These are phyloP conservation scores for Hypoxylon sp. DNA, from an alignment of 2,329 filamentous ascomycete species.

Conservation along the genomic window DNA sequence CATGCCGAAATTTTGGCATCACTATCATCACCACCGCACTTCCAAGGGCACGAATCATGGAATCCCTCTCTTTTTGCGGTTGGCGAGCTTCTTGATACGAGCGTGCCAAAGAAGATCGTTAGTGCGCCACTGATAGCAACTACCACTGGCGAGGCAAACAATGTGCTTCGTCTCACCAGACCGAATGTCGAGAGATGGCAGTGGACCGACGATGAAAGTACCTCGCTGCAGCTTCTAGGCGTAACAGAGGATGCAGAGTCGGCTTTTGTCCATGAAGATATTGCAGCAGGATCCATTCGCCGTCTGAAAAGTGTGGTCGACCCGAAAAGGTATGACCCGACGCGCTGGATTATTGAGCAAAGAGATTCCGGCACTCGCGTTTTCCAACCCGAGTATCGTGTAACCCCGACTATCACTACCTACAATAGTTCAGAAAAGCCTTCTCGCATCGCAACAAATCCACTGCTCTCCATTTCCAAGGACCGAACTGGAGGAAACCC, in stretches of 20 bases:
- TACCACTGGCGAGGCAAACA: slow-evolving; percentile 64
- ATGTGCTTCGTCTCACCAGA: slow-evolving; percentile 64
- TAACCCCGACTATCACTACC: slow-evolving; percentile 38
- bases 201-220: slow-evolving; percentile 59
- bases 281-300: slow-evolving; percentile 56
- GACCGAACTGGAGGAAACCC: slow-evolving; percentile 61
- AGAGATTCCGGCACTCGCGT: slow-evolving; percentile 61
- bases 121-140: slow-evolving; percentile 54
- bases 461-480: slow-evolving; percentile 61
- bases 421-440: slow-evolving; percentile 43
- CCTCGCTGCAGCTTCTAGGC: slow-evolving; percentile 58
- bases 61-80: slow-evolving; percentile 59
- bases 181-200: slow-evolving; percentile 60
- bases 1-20: slow-evolving; percentile 39
- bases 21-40: slow-evolving; percentile 22
- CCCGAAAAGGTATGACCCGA: slow-evolving; percentile 47
- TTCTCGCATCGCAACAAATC: slow-evolving; percentile 65
- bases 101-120: slow-evolving; percentile 38
- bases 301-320: slow-evolving; percentile 60
- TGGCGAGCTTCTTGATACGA: slow-evolving; percentile 61
- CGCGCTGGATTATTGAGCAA: slow-evolving; percentile 64
- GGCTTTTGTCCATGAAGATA: slow-evolving; percentile 63
- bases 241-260: slow-evolving; percentile 52
- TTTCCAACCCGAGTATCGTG: slow-evolving; percentile 60
- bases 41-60: slow-evolving; percentile 13